Base-by-base conservation (phyloP, 2,329 filamentous ascomycete species). In the Trichoderma polysporum region DNA sequence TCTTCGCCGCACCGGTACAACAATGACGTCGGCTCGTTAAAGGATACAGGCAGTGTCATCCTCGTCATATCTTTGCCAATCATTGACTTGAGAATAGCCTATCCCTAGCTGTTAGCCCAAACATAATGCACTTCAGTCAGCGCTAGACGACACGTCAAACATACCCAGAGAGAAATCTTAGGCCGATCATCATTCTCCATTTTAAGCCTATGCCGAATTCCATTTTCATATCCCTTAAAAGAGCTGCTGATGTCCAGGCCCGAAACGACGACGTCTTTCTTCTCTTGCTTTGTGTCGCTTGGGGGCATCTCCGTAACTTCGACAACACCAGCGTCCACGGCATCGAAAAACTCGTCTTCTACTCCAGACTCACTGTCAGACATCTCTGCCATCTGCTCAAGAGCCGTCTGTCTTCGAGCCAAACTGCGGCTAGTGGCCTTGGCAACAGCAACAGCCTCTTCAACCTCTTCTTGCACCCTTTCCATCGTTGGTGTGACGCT, bases 1-100 rank as follows among this genome's bases (percentile, higher is more conserved):
- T 99, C 95, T 80, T 99, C 95, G 5, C 92, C 93, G 50, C 96
- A 94, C 76, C 95, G 92, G 78, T 98, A 95, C 9, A 99, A 85
- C 13, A 99, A 83, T 6, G 95, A 98, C 0, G 95, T 99, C 0
- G 95, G 95, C 79, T 99, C 95, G 79, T 99, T 99, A 83, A 99
- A 98, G 0, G 95, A 97, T 2, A 99, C 95, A 0, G 95, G 95
- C 22, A 99, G 82, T 0, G 95, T 98, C 94, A 99, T 99, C 83
- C 96, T 98, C 41, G 95, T 98, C 95, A 99, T 98, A 76, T 99
- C 95, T 78, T 99, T 98, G 70, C 95, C 95, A 79, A 99, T 97
- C 95, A 99, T 98, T 25, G 94, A 98, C 82, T 98, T 99, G 70
- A 99, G 82, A 72, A 99, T 97, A 71, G 91, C 91, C 94, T 97